These are phyloP conservation scores for Henckelia pumila DNA, from an alignment of 257 asterid species.

Conservation along the genomic window DNA sequence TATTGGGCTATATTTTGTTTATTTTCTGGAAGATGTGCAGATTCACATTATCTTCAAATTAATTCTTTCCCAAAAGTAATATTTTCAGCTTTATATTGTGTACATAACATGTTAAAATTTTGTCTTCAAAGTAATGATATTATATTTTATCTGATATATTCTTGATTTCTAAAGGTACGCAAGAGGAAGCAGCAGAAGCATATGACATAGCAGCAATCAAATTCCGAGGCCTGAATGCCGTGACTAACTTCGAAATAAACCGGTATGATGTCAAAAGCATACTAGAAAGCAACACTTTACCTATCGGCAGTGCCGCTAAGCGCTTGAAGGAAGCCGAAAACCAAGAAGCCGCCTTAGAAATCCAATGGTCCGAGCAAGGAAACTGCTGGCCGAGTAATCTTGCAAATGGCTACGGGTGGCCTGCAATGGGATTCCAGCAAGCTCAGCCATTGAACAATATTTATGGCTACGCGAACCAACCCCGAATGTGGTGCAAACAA, in stretches of 20 bases:
- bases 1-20: background rate
- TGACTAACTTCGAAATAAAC: slow-evolving; percentile 75
- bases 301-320: slow-evolving; percentile 74
- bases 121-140: background rate
- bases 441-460: slow-evolving; percentile 39
- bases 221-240: slow-evolving; percentile 76
- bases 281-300: slow-evolving; percentile 65
- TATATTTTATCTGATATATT: background rate
- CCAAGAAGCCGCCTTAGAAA: slow-evolving; percentile 47
- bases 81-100: too few relatives aligned
- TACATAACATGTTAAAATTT: too few relatives aligned
- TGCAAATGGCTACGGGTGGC: slow-evolving; percentile 43
- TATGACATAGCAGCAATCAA: slow-evolving; percentile 92
- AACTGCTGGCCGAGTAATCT: slow-evolving; percentile 33
- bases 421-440: slow-evolving; percentile 59
- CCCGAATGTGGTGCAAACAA: slow-evolving; percentile 62
- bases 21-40: background rate
- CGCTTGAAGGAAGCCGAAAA: slow-evolving; percentile 71
- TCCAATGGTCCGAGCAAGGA: slow-evolving; percentile 37
- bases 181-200: slow-evolving; percentile 95
- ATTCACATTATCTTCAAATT: background rate
- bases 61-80: background rate
- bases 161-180: slow-evolving; percentile 48
- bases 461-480: slow-evolving; percentile 47
- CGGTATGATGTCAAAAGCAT: slow-evolving; percentile 85